A percentile compares a stretch with the other conserved stretches of the same genome.
These are phyloP conservation scores for Penicillium ochrochloron DNA, from an alignment of 495 filamentous ascomycete species.

Conservation along the genomic window DNA sequence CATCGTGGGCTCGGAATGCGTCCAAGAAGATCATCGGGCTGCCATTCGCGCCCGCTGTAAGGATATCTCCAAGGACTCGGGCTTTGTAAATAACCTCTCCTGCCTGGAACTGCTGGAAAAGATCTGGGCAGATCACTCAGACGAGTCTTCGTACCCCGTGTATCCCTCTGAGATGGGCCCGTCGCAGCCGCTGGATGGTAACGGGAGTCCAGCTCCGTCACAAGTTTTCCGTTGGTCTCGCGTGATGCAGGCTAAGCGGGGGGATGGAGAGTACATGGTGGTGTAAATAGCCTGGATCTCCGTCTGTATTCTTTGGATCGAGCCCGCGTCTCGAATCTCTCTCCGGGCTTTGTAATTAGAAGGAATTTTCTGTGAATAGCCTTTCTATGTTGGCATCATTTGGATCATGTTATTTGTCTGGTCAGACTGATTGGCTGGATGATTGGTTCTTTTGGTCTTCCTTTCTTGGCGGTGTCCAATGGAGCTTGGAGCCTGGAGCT, in stretches of 20 bases:
- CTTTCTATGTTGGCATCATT: not conserved
- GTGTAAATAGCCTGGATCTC: slow-evolving; percentile 50
- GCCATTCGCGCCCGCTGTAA: slow-evolving; percentile 79
- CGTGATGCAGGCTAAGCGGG: slow-evolving; percentile 67
- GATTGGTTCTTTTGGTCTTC: slow-evolving; percentile 16
- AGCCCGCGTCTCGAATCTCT: not conserved
- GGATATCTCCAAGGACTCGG: slow-evolving; percentile 84
- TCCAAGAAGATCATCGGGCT: slow-evolving; percentile 76
- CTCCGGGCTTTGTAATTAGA: not conserved
- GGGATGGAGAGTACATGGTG: slow-evolving; percentile 87
- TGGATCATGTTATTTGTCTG: slow-evolving; percentile 6
- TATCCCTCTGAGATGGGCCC: slow-evolving; percentile 27
- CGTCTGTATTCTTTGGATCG: slow-evolving; percentile 5
- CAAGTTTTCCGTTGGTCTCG: slow-evolving; percentile 76
- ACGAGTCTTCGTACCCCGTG: slow-evolving; percentile 28
- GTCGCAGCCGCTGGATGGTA: slow-evolving; percentile 26
- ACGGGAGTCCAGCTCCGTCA: slow-evolving; percentile 21
- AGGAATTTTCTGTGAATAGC: not conserved
- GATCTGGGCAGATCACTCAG: slow-evolving; percentile 68
- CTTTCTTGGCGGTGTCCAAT: not conserved
- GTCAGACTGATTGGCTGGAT: not conserved
- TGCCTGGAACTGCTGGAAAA: slow-evolving; percentile 84
- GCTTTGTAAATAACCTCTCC: slow-evolving; percentile 89
- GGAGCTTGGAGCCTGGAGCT: slow-evolving; percentile 6
- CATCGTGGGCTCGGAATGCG: slow-evolving; percentile 87